These are phyloP conservation scores for Amanita brunnescens DNA, from an alignment of 768 basidiomycete genomes.

Conservation along the genomic window DNA sequence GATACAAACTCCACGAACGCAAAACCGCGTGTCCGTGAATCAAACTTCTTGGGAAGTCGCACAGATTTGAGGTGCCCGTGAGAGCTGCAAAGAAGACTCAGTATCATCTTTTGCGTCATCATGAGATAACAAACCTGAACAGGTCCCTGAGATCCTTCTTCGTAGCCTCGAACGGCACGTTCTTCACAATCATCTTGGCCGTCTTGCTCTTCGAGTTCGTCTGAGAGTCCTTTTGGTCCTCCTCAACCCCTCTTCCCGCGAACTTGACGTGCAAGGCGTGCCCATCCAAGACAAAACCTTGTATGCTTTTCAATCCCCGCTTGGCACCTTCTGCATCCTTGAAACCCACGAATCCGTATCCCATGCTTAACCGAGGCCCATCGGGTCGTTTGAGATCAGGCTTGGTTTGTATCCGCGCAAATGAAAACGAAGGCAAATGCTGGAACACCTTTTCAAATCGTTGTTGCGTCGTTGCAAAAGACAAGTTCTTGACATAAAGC, in stretches of 20 bases:
- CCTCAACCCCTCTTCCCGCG: conserved; percentile 72
- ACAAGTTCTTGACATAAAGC: conserved; percentile 89
- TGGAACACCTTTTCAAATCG: conserved; percentile 62
- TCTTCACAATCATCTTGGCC: conserved; percentile 97
- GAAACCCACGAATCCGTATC: conserved; percentile 95
- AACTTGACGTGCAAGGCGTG: conserved; percentile 80
- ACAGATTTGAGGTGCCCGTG: conserved; percentile 94
- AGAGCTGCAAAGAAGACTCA: conserved; percentile 38
- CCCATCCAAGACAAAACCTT: conserved; percentile 81
- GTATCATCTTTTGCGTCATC: neutral
- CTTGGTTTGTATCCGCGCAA: conserved; percentile 88
- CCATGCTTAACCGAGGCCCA: conserved; percentile 71
- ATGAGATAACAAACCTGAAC: conserved; percentile 57
- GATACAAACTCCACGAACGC: conserved; percentile 94
- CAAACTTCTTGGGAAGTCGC: conserved; percentile 87
- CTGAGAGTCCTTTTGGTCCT: conserved; percentile 26
- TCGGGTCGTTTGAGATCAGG: conserved; percentile 70
- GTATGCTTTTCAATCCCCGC: conserved; percentile 66
- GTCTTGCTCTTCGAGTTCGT: conserved; percentile 48
- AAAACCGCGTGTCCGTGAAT: conserved; percentile 84
- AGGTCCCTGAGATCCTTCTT: conserved; percentile 87
- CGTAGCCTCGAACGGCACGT: conserved; percentile 93
- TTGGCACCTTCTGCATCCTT: conserved; percentile 62
- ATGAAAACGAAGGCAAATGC: conserved; percentile 70
- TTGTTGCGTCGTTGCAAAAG: conserved; percentile 84